Evolutionary conservation across 345 rosid species (phyloP).

Genomic region (Toxicodendron radicans): DNA sequence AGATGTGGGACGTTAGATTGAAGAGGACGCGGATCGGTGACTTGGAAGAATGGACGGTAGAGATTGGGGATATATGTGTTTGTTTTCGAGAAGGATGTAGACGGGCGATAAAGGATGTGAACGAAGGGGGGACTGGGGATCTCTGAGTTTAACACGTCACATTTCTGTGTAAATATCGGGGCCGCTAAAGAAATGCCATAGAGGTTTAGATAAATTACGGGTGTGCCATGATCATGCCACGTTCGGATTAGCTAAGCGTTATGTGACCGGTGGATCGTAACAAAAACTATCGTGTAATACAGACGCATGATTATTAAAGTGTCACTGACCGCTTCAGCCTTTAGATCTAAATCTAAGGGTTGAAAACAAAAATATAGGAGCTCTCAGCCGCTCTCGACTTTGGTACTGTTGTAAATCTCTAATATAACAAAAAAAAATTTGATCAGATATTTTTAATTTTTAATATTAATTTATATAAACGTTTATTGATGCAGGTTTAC

Average conservation of each 20-base stretch:
- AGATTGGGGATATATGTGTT: slow-evolving; percentile 39
- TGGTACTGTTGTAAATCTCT: too few species aligned
- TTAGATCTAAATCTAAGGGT: not conserved
- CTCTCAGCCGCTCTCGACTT: too few species aligned
- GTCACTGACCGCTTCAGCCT: too few species aligned
- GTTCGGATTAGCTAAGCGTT: not conserved
- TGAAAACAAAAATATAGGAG: too few species aligned
- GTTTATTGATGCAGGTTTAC: too few species aligned
- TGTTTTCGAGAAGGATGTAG: slow-evolving; percentile 33
- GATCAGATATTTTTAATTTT: too few species aligned
- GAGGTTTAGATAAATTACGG: not conserved
- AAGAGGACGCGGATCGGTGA: slow-evolving; percentile 33
- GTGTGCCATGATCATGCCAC: not conserved
- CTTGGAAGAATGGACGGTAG: slow-evolving; percentile 38
- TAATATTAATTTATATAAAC: too few species aligned
- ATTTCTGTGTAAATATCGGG: slow-evolving; percentile 19
- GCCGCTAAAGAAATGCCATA: not conserved
- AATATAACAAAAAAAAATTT: too few species aligned
- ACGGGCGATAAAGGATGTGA: not conserved
- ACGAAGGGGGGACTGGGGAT: not conserved
- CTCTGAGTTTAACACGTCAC: slow-evolving; percentile 28
- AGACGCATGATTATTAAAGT: too few species aligned
- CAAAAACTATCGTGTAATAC: not conserved
- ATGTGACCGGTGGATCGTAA: not conserved
- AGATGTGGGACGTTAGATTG: slow-evolving; percentile 32